Conservation (phyloP, 495 filamentous ascomycete species). For the Apodospora peruviana region DNA sequence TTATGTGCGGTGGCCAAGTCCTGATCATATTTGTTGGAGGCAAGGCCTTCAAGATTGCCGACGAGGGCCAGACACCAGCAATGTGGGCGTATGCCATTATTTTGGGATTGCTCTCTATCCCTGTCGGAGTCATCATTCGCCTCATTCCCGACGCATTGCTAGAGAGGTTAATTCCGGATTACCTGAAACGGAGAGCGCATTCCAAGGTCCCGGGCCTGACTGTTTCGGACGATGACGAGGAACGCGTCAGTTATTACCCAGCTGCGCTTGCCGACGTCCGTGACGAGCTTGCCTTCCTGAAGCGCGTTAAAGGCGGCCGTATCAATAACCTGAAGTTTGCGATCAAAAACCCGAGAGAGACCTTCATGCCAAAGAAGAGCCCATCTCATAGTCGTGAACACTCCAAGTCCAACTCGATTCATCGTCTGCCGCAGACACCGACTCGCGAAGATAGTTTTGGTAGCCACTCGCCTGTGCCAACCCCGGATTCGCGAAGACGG, state of each 20-base stretch:
- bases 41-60: constrained; percentile 65
- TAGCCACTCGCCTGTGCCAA: constrained; percentile 48
- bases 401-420: constrained; percentile 61
- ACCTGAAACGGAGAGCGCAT: constrained; percentile 57
- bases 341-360: constrained; percentile 70
- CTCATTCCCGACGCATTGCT: constrained; percentile 52
- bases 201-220: constrained; percentile 43
- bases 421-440: constrained; percentile 58
- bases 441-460: constrained; percentile 48
- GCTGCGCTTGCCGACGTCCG: constrained; percentile 68
- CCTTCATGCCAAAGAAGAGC: constrained; percentile 64
- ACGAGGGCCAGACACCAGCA: constrained; percentile 45
- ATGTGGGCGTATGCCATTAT: constrained; percentile 77
- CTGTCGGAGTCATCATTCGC: constrained; percentile 67
- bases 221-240: constrained; percentile 74
- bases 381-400: constrained; percentile 56
- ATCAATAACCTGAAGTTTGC: constrained; percentile 82
- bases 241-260: constrained; percentile 63
- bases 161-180: constrained; percentile 60
- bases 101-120: constrained; percentile 65
- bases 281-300: constrained; percentile 81
- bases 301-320: constrained; percentile 85
- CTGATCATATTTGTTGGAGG: constrained; percentile 76
- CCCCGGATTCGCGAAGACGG: constrained; percentile 68
- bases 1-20: constrained; percentile 76